Evolutionary conservation across 129 eudicot species (phyloP).

Genomic region (Chrysanthemum lavandulifolium): DNA sequence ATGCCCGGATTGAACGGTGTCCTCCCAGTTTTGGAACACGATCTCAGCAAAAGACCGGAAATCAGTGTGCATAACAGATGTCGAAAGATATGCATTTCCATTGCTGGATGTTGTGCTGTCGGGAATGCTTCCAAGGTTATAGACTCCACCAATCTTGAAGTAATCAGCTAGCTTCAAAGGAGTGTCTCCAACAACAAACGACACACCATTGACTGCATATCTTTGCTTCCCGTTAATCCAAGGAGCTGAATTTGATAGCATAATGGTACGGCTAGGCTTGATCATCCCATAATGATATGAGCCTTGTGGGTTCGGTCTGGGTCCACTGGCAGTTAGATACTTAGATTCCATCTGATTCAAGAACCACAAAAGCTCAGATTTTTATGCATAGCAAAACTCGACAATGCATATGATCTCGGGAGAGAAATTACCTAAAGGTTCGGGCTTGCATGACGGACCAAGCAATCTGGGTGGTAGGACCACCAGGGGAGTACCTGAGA

Average conservation of each 20-base stretch:
- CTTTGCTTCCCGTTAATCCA: too few relatives aligned
- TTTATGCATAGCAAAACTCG: background rate
- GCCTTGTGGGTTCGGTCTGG: conserved; percentile 98
- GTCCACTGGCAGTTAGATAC: conserved; percentile 95
- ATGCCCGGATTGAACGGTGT: conserved; percentile 83
- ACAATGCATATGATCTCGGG: background rate
- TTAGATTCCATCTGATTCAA: conserved; percentile 63
- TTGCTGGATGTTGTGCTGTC: conserved; percentile 39
- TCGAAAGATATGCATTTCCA: conserved; percentile 57
- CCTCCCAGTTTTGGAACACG: conserved; percentile 92
- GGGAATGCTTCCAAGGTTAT: conserved; percentile 70
- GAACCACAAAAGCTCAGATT: background rate
- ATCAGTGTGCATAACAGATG: conserved; percentile 83
- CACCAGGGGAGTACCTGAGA: conserved; percentile 81
- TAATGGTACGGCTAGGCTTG: conserved; percentile 64
- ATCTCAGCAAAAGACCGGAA: conserved; percentile 79
- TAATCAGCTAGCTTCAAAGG: conserved; percentile 88
- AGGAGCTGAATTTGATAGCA: too few relatives aligned
- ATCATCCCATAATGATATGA: conserved; percentile 92
- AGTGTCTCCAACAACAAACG: conserved; percentile 66
- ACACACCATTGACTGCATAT: conserved; percentile 63
- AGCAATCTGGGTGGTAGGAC: conserved; percentile 81
- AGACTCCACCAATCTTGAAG: conserved; percentile 87
- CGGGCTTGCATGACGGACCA: conserved; percentile 80
- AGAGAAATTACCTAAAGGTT: conserved; percentile 55